phyloP scores from a whole-genome alignment of 192 early-diverging fungal genomes.

The Linnemannia schmuckeri region DNA sequence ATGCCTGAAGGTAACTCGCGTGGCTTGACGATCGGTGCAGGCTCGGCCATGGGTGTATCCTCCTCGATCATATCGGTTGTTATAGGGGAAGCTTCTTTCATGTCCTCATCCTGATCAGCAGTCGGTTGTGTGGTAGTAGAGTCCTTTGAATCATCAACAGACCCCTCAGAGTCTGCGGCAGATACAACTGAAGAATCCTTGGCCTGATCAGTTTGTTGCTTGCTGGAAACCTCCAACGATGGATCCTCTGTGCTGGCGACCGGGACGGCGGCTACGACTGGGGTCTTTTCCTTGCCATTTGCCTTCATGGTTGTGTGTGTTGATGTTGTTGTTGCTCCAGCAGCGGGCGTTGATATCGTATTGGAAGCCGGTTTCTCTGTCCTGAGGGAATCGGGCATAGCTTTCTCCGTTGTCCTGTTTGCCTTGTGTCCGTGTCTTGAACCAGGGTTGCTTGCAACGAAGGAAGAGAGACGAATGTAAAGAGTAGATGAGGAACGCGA shows the following conservation, averaged over 20 bases:
- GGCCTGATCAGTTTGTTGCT: background rate
- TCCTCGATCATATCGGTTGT: conserved; percentile 15
- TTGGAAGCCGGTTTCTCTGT: conserved; percentile 4
- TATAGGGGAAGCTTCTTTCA: conserved; percentile 7
- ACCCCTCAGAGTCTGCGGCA: background rate
- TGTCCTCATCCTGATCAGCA: conserved; percentile 22
- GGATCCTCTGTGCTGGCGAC: background rate
- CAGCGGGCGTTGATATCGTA: background rate
- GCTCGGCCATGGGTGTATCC: conserved; percentile 20
- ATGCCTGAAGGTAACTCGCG: background rate
- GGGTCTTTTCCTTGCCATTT: conserved; percentile 26
- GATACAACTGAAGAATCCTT: background rate
- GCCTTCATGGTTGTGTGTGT: conserved; percentile 17
- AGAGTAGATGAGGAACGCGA: background rate
- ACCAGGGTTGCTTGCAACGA: background rate
- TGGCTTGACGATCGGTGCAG: background rate
- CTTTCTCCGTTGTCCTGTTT: background rate
- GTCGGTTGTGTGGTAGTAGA: conserved; percentile 1
- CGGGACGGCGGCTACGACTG: background rate
- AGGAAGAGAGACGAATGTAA: background rate
- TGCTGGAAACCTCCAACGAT: background rate
- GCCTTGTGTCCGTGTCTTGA: background rate
- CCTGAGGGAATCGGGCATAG: conserved; percentile 5
- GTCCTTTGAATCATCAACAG: background rate
- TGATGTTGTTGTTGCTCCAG: background rate